phyloP scores from a whole-genome alignment of 1,139 yeast genomes.

The Yamadazyma atmosphaerica region DNA sequence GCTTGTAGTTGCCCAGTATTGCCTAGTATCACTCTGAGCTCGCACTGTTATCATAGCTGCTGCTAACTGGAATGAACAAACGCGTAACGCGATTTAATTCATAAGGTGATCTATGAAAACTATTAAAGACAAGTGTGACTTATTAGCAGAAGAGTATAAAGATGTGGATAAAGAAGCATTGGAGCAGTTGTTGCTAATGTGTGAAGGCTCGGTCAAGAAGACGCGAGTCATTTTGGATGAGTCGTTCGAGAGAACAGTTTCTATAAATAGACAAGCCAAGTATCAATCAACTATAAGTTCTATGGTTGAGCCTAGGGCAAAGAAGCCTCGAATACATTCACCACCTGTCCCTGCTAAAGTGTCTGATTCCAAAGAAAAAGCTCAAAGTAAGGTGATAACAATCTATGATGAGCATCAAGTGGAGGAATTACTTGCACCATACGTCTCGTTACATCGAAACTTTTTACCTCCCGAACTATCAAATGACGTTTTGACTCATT shows the following conservation, averaged over 20 bases:
- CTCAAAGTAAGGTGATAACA: conserved; percentile 12
- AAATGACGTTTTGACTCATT: conserved; percentile 36
- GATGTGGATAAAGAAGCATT: conserved; percentile 25
- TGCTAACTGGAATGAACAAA: background rate
- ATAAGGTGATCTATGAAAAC: conserved; percentile 8
- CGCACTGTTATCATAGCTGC: too few relatives aligned
- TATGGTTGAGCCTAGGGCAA: conserved; percentile 9
- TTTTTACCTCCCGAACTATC: conserved; percentile 54
- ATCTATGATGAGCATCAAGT: conserved; percentile 39
- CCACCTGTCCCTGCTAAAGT: too few relatives aligned
- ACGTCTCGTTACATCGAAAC: conserved; percentile 49
- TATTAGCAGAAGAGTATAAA: conserved; percentile 16
- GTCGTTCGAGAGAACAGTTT: conserved; percentile 11
- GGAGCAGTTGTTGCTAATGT: conserved; percentile 35
- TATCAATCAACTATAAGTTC: conserved; percentile 25
- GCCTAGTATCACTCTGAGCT: too few relatives aligned
- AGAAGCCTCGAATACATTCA: background rate
- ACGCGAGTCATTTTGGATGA: conserved; percentile 30
- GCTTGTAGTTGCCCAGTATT: too few relatives aligned
- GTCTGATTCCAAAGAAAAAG: too few relatives aligned
- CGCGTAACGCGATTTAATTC: background rate
- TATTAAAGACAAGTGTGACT: conserved; percentile 13
- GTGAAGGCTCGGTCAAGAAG: conserved; percentile 36
- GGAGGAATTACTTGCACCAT: conserved; percentile 36
- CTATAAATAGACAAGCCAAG: conserved; percentile 11